These are phyloP conservation scores for Stemphylium beticola DNA, from an alignment of 2,329 filamentous ascomycete species.

Conservation along the genomic window DNA sequence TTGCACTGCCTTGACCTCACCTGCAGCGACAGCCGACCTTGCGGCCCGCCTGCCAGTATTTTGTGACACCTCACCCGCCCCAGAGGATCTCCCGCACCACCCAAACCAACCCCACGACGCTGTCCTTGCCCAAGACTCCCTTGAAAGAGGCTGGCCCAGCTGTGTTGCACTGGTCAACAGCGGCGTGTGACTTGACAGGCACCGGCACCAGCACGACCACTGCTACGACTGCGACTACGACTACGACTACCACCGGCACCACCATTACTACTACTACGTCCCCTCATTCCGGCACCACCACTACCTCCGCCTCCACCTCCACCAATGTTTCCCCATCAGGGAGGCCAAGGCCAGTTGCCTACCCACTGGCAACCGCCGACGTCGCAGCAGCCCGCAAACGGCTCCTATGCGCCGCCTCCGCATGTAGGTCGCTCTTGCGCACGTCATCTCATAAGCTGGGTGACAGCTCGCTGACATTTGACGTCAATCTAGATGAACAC, in stretches of 20 bases:
- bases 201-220: constrained; percentile 29
- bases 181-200: constrained; percentile 33
- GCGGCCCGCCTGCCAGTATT: constrained; percentile 35
- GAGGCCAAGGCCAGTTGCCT: constrained; percentile 47
- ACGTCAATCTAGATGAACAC: constrained; percentile 38
- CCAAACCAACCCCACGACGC: constrained; percentile 2
- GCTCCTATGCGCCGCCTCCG: constrained; percentile 44
- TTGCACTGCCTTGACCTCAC: constrained; percentile 32
- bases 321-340: constrained; percentile 46
- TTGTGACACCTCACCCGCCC: constrained; percentile 42
- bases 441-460: constrained; percentile 18
- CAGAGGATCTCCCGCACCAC: constrained; percentile 34
- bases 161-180: constrained; percentile 31
- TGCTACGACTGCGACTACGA: background rate
- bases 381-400: constrained; percentile 44
- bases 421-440: constrained; percentile 40
- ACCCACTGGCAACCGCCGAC: constrained; percentile 48
- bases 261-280: background rate
- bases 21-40: constrained; percentile 37
- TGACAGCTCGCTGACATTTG: constrained; percentile 27
- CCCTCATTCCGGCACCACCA: too few relatives aligned
- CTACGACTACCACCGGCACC: background rate
- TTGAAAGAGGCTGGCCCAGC: constrained; percentile 6
- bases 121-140: too few relatives aligned
- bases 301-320: background rate